Evolutionary conservation across 2,329 filamentous ascomycete genomes (phyloP).

Genomic region (Lecanicillium sp.): DNA sequence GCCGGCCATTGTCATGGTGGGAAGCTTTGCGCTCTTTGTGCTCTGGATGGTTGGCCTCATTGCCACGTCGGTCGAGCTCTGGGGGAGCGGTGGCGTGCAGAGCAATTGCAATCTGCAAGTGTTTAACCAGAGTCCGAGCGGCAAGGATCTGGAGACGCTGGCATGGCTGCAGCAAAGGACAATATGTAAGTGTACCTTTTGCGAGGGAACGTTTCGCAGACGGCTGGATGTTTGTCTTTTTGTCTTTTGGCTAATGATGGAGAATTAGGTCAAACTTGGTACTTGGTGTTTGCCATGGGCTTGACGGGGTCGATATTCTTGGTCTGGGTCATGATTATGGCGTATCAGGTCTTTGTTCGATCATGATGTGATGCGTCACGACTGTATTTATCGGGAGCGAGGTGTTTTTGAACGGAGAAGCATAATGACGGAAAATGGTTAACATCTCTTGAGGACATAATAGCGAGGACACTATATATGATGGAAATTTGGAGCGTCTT

Average conservation of each 20-base stretch:
- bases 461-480: too few species aligned
- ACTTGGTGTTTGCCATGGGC: slow-evolving; percentile 55
- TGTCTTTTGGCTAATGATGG: slow-evolving; percentile 11
- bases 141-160: slow-evolving; percentile 45
- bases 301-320: slow-evolving; percentile 52
- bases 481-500: too few species aligned
- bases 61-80: slow-evolving; percentile 53
- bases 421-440: neutral
- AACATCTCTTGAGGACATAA: too few species aligned
- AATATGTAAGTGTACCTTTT: slow-evolving; percentile 44
- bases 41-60: slow-evolving; percentile 61
- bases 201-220: neutral
- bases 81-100: slow-evolving; percentile 51
- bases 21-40: slow-evolving; percentile 56
- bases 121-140: slow-evolving; percentile 39
- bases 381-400: neutral
- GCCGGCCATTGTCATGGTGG: slow-evolving; percentile 53
- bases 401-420: neutral
- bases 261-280: slow-evolving; percentile 49
- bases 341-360: slow-evolving; percentile 52
- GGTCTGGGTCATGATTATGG: slow-evolving; percentile 62
- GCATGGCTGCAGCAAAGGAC: slow-evolving; percentile 56
- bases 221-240: neutral
- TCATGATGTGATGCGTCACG: slow-evolving; percentile 17
- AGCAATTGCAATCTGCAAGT: slow-evolving; percentile 52